Percentiles rank a stretch among this genome's conserved stretches.
These are phyloP conservation scores for Podaxis rugospora DNA, from an alignment of 768 basidiomycete genomes.

Conservation along the genomic window DNA sequence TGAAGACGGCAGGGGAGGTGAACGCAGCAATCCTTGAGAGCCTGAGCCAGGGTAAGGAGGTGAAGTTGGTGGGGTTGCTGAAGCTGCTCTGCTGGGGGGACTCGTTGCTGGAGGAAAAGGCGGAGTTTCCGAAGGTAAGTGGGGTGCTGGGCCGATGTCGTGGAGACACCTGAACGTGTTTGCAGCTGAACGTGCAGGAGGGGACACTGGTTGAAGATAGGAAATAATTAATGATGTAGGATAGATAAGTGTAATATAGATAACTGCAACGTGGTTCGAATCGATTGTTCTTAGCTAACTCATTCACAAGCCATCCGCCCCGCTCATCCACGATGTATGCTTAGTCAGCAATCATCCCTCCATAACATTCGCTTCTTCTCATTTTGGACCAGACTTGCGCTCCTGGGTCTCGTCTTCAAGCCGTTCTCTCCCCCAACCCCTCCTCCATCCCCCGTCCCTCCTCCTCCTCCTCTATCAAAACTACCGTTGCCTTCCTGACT, in stretches of 20 bases:
- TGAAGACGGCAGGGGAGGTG: constrained; percentile 94
- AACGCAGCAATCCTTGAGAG: constrained; percentile 94
- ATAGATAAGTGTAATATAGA: constrained; percentile 13
- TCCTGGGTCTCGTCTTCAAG: constrained; percentile 13
- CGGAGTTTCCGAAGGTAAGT: constrained; percentile 75
- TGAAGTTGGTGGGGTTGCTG: constrained; percentile 80
- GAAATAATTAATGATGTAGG: constrained; percentile 18
- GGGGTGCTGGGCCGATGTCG: background rate
- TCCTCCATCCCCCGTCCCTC: background rate
- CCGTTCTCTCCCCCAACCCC: constrained; percentile 6
- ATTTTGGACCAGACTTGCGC: constrained; percentile 8
- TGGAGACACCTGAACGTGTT: constrained; percentile 14
- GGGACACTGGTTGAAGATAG: constrained; percentile 21
- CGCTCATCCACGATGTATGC: constrained; percentile 12
- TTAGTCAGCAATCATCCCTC: constrained; percentile 21
- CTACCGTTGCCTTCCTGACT: background rate
- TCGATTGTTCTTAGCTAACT: constrained; percentile 16
- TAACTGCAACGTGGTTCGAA: constrained; percentile 19
- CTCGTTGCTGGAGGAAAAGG: constrained; percentile 66
- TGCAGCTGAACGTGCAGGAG: constrained; percentile 28
- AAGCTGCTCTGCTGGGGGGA: constrained; percentile 90
- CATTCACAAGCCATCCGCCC: background rate
- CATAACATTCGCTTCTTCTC: constrained; percentile 17
- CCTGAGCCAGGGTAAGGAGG: constrained; percentile 87
- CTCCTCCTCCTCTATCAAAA: background rate